A percentile compares a stretch with the other conserved stretches of the same genome.
phyloP scores from a whole-genome alignment of 2,329 filamentous ascomycete genomes.

The Samsoniella hepiali region DNA sequence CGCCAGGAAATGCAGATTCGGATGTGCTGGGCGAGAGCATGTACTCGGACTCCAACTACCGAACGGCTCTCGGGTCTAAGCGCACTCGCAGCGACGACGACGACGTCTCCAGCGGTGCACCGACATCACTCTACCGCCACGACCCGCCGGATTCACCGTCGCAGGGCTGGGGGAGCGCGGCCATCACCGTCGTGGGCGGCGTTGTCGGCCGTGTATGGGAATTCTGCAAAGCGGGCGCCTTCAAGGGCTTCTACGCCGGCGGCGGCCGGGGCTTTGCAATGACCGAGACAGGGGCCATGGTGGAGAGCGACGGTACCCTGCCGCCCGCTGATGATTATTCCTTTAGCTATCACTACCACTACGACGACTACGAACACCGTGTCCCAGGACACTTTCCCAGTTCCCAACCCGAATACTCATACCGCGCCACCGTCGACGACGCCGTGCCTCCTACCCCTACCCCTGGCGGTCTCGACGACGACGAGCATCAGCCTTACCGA shows the following conservation, averaged over 20 bases:
- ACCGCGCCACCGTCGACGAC: not conserved
- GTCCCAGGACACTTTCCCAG: conserved; percentile 32
- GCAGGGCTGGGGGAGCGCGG: conserved; percentile 54
- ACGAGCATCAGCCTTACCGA: conserved; percentile 22
- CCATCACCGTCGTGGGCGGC: conserved; percentile 53
- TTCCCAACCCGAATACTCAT: conserved; percentile 28
- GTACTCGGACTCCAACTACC: conserved; percentile 56
- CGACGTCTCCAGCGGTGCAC: conserved; percentile 27
- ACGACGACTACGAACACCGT: conserved; percentile 26
- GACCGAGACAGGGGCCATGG: conserved; percentile 19
- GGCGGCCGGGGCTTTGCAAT: conserved; percentile 71
- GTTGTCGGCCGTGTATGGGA: conserved; percentile 73
- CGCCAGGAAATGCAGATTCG: conserved; percentile 37
- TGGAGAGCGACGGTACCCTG: conserved; percentile 26
- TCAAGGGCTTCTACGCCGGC: conserved; percentile 83
- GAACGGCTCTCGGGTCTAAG: conserved; percentile 50
- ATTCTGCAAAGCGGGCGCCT: conserved; percentile 72
- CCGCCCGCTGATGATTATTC: conserved; percentile 18
- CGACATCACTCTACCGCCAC: conserved; percentile 34
- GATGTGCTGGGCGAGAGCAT: conserved; percentile 49
- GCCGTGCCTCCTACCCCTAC: conserved; percentile 18
- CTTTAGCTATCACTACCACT: conserved; percentile 22
- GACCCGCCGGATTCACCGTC: conserved; percentile 28
- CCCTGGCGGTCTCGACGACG: conserved; percentile 31
- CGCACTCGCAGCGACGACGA: conserved; percentile 35